Conservation (phyloP, 169 alveolate species). For the Eimeria praecox region DNA sequence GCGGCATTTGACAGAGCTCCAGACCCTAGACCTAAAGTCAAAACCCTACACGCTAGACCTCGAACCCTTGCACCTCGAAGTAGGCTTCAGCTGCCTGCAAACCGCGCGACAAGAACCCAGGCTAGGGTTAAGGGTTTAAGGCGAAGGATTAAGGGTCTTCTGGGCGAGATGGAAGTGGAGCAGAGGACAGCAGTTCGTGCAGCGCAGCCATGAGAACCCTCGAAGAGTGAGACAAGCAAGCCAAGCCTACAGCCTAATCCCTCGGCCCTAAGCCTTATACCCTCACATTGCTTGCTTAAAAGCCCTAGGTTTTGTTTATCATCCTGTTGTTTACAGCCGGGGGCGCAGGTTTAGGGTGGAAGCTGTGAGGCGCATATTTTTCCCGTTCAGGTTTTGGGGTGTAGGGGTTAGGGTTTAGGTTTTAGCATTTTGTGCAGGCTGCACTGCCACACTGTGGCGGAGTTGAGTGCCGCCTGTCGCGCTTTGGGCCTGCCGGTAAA, state of each 20-base stretch:
- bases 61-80: neutral
- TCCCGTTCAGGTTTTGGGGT: neutral
- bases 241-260: neutral
- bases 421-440: neutral
- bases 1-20: neutral
- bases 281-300: neutral
- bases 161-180: slow-evolving; percentile 52
- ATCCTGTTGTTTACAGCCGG: neutral
- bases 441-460: slow-evolving; percentile 63
- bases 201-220: slow-evolving; percentile 41
- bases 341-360: neutral
- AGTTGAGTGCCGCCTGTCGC: slow-evolving; percentile 37
- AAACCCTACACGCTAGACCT: neutral
- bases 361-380: neutral
- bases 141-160: neutral
- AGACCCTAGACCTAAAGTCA: neutral
- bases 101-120: neutral
- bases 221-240: neutral
- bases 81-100: neutral
- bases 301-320: neutral
- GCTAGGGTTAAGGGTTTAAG: slow-evolving; percentile 16
- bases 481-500: slow-evolving; percentile 40
- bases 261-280: neutral
- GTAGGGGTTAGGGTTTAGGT: neutral
- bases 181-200: slow-evolving; percentile 4